Evolutionary conservation across 345 rosid genomes (phyloP), one percentile per base, ranked within the genome.

Genomic region (Euphorbia tirucalli): DNA sequence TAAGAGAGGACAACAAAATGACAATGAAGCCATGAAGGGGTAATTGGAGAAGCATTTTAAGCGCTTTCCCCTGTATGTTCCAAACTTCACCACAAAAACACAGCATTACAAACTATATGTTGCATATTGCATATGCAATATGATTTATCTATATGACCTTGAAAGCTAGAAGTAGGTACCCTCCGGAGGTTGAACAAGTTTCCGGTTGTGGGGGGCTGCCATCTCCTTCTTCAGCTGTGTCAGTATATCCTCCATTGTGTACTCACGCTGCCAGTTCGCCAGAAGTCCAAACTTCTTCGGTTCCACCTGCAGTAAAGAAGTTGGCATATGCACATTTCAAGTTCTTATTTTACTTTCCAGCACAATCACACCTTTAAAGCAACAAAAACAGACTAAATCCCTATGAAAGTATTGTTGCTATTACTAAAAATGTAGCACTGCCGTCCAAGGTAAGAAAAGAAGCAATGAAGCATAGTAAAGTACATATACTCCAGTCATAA

Each of bases 31-130:
- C 81, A 75, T 24, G 82, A 69, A 69, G 69, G 63, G 22, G 69
- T 73, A 71, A 75, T 67, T 13, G 74, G 81, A 80, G 78, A 66
- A 75, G 80, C 79, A 58, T 78, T 79, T 78, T 68, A 21, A 60
- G 84, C 79, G 74, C 63, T 35, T 83, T 81, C 81, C 73, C 85
- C 77, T 25, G 73, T 74, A 72, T 68, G 79, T 82, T 68, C 82
- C 70, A 73, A 68, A 44, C 81, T 78, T 77, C 82, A 82, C 75
- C 72, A 74, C 77, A 79, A 68, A 62, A 78, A 83, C 83, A 84
- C 78, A 69, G 67, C 71, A 76, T 73, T 80, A 83, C 82, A 85
- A 69, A 82, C 84, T 82, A 83, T 78, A 83, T 81, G 77, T 75
- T 76, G 81, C 80, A 67, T 68, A 80, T 59, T 83, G 79, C 61